Percentiles rank a stretch among this genome's conserved stretches.
Evolutionary conservation across 2,329 filamentous ascomycete species (phyloP).

Genomic region (Fusarium agapanthi): DNA sequence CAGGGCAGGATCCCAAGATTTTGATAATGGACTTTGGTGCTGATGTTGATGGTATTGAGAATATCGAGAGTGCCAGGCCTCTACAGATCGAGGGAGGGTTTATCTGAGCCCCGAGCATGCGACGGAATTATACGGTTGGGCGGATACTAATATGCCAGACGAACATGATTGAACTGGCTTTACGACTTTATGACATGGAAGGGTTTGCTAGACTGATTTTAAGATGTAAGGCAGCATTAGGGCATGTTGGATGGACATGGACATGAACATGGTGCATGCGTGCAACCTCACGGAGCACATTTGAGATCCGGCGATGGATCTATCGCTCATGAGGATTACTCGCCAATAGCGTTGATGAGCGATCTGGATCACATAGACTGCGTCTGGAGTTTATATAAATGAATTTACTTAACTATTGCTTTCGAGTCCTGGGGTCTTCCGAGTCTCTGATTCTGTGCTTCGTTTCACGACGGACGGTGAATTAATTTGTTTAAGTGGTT

Average conservation of each 20-base stretch:
- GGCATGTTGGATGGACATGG: slow-evolving; percentile 29
- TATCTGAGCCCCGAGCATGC: slow-evolving; percentile 29
- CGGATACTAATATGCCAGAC: slow-evolving; percentile 12
- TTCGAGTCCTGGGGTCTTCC: neutral
- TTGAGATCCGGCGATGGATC: slow-evolving; percentile 22
- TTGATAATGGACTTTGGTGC: slow-evolving; percentile 92
- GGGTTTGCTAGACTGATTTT: slow-evolving; percentile 31
- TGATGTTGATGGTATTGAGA: slow-evolving; percentile 65
- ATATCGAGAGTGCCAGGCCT: slow-evolving; percentile 58
- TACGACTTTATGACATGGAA: slow-evolving; percentile 36
- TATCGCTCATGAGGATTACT: slow-evolving; percentile 9
- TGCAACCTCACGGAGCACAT: slow-evolving; percentile 36
- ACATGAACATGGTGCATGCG: slow-evolving; percentile 14
- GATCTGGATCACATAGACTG: slow-evolving; percentile 31
- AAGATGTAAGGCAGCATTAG: slow-evolving; percentile 18
- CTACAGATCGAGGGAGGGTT: slow-evolving; percentile 34
- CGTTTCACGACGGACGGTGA: neutral
- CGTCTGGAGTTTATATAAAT: slow-evolving; percentile 24
- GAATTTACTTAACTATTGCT: neutral
- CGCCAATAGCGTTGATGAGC: slow-evolving; percentile 25
- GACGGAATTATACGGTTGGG: neutral
- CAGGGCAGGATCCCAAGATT: slow-evolving; percentile 91
- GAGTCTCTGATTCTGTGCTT: neutral
- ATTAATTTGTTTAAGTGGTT: slow-evolving; percentile 1
- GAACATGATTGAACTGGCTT: slow-evolving; percentile 18